Evolutionary conservation across 2,329 filamentous ascomycete genomes (phyloP).

Genomic region (Coleophoma cylindrospora): DNA sequence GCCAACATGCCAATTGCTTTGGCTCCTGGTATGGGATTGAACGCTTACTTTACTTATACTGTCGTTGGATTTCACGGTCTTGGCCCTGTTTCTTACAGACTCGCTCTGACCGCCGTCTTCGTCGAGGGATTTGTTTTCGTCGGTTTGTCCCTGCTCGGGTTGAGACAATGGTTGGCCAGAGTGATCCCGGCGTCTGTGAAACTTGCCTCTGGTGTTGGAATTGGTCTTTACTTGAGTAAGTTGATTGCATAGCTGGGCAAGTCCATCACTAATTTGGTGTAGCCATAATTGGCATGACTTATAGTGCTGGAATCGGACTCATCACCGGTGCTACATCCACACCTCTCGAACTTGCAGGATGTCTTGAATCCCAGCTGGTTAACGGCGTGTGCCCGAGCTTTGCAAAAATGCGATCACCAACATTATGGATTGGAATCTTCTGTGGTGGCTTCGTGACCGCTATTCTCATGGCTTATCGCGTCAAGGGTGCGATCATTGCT

Average conservation of each 20-base stretch:
- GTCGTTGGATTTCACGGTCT: constrained; percentile 72
- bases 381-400: constrained; percentile 51
- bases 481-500: constrained; percentile 78
- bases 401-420: constrained; percentile 75
- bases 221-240: constrained; percentile 60
- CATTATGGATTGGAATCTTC: constrained; percentile 85
- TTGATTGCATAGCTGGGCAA: neutral
- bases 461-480: constrained; percentile 73
- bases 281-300: constrained; percentile 65
- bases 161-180: constrained; percentile 82
- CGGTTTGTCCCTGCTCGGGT: constrained; percentile 67
- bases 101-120: constrained; percentile 79
- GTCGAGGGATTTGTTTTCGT: constrained; percentile 84
- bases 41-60: constrained; percentile 75
- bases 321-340: constrained; percentile 61
- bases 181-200: constrained; percentile 80
- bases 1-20: constrained; percentile 68
- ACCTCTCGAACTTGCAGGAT: constrained; percentile 67
- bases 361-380: constrained; percentile 2
- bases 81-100: constrained; percentile 65
- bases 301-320: constrained; percentile 74
- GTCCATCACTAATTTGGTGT: neutral
- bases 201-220: constrained; percentile 79
- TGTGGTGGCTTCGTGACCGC: constrained; percentile 75
- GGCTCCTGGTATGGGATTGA: constrained; percentile 72